phyloP scores from a whole-genome alignment of 2,329 filamentous ascomycete species.

The Penicillium sp. region DNA sequence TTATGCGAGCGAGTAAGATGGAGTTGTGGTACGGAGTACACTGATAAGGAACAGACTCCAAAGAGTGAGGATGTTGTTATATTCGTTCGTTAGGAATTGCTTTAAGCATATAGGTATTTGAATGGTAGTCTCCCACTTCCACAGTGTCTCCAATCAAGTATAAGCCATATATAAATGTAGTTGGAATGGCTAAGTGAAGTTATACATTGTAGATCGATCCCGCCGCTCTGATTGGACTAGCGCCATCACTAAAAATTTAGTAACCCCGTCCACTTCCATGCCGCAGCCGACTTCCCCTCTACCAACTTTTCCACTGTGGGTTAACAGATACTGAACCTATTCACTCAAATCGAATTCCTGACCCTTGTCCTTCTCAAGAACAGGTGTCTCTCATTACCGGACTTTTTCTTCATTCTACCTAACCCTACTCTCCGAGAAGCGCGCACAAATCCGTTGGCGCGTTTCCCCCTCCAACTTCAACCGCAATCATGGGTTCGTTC shows the following conservation, averaged over 20 bases:
- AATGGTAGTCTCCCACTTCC: neutral
- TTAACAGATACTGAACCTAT: constrained; percentile 15
- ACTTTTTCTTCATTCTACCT: constrained; percentile 17
- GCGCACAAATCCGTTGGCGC: constrained; percentile 42
- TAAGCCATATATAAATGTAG: neutral
- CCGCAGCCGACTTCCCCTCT: constrained; percentile 29
- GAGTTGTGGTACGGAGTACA: too few relatives aligned
- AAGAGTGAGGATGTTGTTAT: too few relatives aligned
- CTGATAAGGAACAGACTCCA: too few relatives aligned
- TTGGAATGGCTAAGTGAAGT: neutral
- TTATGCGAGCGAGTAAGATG: too few relatives aligned
- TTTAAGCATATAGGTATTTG: neutral
- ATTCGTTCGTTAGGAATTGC: too few relatives aligned
- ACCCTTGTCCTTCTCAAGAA: constrained; percentile 19
- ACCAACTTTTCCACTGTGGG: constrained; percentile 26
- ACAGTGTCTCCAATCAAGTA: neutral
- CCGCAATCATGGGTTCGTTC: constrained; percentile 59
- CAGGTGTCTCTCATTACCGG: constrained; percentile 21
- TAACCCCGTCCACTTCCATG: constrained; percentile 32
- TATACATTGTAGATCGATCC: constrained; percentile 10
- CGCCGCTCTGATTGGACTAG: constrained; percentile 41
- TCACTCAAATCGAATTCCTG: constrained; percentile 23
- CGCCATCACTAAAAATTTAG: constrained; percentile 44
- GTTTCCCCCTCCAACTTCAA: constrained; percentile 37
- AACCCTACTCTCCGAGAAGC: constrained; percentile 32